Conservation (phyloP, 306 rosid genomes). For the Vachellia collinsii region DNA sequence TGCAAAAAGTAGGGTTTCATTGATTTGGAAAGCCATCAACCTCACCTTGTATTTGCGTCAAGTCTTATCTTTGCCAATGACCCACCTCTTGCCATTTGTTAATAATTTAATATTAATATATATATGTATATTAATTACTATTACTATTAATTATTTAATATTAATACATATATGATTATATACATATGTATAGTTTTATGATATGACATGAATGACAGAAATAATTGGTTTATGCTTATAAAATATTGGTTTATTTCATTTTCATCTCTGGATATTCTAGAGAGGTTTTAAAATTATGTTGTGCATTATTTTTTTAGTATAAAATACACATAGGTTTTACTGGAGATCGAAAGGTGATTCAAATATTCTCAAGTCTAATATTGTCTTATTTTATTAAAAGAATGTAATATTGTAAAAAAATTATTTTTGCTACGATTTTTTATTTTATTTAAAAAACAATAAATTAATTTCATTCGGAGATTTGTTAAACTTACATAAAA, state of each 20-base stretch:
- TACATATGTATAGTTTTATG: not conserved
- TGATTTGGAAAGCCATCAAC: not conserved
- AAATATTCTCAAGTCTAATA: not conserved
- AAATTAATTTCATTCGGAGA: no score
- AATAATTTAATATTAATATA: not conserved
- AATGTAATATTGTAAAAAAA: no score
- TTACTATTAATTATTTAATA: not conserved
- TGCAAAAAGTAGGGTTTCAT: slow-evolving; percentile 2
- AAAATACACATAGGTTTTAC: not conserved
- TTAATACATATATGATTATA: not conserved
- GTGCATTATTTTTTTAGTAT: no score
- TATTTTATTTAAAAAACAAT: not conserved
- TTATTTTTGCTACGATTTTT: no score
- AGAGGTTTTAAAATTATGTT: no score
- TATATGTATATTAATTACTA: no score
- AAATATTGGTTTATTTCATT: not conserved
- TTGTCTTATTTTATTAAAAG: not conserved
- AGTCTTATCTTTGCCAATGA: slow-evolving; percentile 1
- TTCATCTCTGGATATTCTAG: not conserved
- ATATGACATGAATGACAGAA: not conserved
- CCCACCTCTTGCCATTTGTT: not conserved
- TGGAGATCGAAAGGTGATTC: not conserved
- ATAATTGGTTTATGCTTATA: no score
- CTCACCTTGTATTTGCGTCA: not conserved
- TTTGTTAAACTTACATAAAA: no score